A percentile compares a stretch with the other conserved stretches of the same genome.
Conservation (phyloP, 2,329 filamentous ascomycete species). For the Colletotrichum sidae region DNA sequence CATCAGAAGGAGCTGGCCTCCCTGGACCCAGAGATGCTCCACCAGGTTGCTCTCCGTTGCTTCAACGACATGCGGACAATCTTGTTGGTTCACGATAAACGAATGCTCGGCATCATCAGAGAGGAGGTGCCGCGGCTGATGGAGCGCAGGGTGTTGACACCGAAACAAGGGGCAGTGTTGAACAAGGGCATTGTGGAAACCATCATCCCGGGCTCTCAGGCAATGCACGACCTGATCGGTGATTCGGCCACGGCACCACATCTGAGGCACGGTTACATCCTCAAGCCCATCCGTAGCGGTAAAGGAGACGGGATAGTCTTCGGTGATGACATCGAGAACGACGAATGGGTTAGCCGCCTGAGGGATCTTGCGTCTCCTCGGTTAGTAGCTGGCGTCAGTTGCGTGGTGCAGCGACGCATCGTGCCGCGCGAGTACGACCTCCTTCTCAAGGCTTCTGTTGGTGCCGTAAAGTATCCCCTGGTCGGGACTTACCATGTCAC, state of each 20-base stretch:
- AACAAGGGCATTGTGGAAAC: constrained; percentile 48
- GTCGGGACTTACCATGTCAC: constrained; percentile 49
- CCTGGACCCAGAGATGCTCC: constrained; percentile 46
- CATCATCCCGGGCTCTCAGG: constrained; percentile 44
- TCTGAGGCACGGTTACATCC: constrained; percentile 45
- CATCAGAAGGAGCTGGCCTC: constrained; percentile 51
- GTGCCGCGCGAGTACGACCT: constrained; percentile 47
- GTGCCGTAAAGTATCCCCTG: constrained; percentile 43
- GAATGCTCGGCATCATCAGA: constrained; percentile 53
- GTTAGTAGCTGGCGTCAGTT: constrained; percentile 30
- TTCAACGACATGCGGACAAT: constrained; percentile 56
- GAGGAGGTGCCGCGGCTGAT: constrained; percentile 48
- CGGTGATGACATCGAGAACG: constrained; percentile 47
- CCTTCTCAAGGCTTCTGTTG: constrained; percentile 43
- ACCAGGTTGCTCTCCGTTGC: constrained; percentile 50
- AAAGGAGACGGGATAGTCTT: constrained; percentile 55
- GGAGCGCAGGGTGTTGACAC: constrained; percentile 41
- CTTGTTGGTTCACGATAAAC: constrained; percentile 55
- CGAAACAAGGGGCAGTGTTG: constrained; percentile 42
- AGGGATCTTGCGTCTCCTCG: constrained; percentile 28
- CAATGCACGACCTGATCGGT: constrained; percentile 41
- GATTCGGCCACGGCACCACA: constrained; percentile 29
- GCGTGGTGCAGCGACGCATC: constrained; percentile 48
- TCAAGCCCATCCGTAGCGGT: constrained; percentile 53
- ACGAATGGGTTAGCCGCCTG: constrained; percentile 45